A percentile compares a stretch with the other conserved stretches of the same genome.
Conservation (phyloP, 306 rosid genomes). For the Begonia peltatifolia region DNA sequence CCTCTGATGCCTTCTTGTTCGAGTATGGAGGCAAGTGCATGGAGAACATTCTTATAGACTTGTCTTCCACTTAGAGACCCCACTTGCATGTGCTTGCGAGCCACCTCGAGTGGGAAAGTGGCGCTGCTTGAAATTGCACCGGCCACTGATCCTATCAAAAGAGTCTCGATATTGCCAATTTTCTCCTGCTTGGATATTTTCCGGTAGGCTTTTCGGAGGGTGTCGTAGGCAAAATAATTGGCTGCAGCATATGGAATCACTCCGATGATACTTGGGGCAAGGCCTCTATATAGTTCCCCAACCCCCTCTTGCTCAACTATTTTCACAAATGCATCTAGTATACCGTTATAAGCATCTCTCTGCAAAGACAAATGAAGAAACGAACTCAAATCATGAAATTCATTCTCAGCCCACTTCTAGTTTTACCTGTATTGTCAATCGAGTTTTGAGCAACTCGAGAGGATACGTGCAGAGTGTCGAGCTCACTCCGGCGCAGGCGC, state of each 20-base stretch:
- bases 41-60: slow-evolving; percentile 60
- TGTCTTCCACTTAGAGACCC: slow-evolving; percentile 82
- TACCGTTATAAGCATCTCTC: slow-evolving; percentile 71
- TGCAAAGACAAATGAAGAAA: slow-evolving; percentile 14
- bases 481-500: slow-evolving; percentile 98
- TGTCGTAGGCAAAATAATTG: slow-evolving; percentile 81
- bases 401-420: slow-evolving; percentile 4
- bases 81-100: slow-evolving; percentile 97
- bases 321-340: slow-evolving; percentile 73
- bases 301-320: slow-evolving; percentile 79
- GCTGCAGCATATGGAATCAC: slow-evolving; percentile 87
- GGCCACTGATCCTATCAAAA: slow-evolving; percentile 83
- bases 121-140: slow-evolving; percentile 90
- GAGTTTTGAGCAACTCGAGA: slow-evolving; percentile 82
- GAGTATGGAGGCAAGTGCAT: slow-evolving; percentile 72
- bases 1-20: slow-evolving; percentile 74
- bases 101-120: slow-evolving; percentile 94
- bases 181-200: slow-evolving; percentile 59
- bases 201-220: slow-evolving; percentile 61
- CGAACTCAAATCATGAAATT: no score
- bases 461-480: slow-evolving; percentile 84
- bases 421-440: slow-evolving; percentile 81
- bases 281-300: slow-evolving; percentile 78
- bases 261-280: slow-evolving; percentile 79
- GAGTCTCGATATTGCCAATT: slow-evolving; percentile 89